A percentile compares a stretch with the other conserved stretches of the same genome.
Evolutionary conservation across 177 flowering plant species (phyloP).

Genomic region (Vitis hybrid): DNA sequence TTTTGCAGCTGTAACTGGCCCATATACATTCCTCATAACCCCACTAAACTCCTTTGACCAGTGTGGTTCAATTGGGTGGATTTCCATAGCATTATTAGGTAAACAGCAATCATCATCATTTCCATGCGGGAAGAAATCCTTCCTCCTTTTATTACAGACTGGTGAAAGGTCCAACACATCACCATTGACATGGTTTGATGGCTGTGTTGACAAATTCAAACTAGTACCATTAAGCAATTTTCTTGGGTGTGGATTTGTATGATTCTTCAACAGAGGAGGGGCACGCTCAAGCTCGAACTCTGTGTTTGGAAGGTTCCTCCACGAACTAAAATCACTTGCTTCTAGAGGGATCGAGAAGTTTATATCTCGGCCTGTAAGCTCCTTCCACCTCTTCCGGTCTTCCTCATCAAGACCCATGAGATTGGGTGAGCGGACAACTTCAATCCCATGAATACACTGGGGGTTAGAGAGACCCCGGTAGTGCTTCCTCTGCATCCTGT

Average conservation of each 20-base stretch:
- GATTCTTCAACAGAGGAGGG: conserved; percentile 12
- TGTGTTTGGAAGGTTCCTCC: conserved; percentile 32
- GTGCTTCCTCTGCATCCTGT: conserved; percentile 41
- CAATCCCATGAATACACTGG: conserved; percentile 39
- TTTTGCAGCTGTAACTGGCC: conserved; percentile 36
- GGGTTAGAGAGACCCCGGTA: conserved; percentile 40
- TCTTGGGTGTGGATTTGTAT: conserved; percentile 13
- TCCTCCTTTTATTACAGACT: conserved; percentile 34
- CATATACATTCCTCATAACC: conserved; percentile 37
- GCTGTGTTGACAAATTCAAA: conserved; percentile 26
- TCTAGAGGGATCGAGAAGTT: conserved; percentile 32
- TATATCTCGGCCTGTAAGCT: conserved; percentile 33
- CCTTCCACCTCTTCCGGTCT: conserved; percentile 35
- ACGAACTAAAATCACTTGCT: conserved; percentile 31
- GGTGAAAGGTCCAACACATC: conserved; percentile 36
- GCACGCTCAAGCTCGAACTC: conserved; percentile 34
- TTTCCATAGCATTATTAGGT: conserved; percentile 21
- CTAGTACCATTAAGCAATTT: conserved; percentile 24
- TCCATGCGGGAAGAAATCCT: conserved; percentile 27
- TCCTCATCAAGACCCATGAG: conserved; percentile 31
- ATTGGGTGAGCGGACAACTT: conserved; percentile 30
- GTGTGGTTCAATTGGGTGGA: conserved; percentile 31
- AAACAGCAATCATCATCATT: conserved; percentile 32
- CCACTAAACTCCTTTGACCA: conserved; percentile 50
- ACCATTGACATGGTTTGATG: conserved; percentile 25